Conservation (phyloP, 768 basidiomycete species). For the Lentinula lateritia region DNA sequence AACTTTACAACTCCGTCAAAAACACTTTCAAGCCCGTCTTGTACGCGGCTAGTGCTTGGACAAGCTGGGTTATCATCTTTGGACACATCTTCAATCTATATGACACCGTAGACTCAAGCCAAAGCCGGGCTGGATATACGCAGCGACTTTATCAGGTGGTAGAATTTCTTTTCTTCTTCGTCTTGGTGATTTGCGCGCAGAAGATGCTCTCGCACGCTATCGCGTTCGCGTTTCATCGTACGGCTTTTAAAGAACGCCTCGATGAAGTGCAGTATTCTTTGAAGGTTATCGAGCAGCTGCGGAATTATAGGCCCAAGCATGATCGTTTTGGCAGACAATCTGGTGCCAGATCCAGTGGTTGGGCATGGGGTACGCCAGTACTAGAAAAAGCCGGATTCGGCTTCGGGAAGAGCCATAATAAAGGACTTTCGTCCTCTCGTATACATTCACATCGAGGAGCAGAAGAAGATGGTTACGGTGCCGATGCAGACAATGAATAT, state of each 20-base stretch:
- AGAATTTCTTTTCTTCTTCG: conserved; percentile 73
- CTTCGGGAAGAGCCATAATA: conserved; percentile 18
- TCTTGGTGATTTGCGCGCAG: conserved; percentile 56
- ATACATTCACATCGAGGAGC: not conserved
- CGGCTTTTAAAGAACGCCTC: conserved; percentile 70
- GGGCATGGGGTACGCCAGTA: conserved; percentile 28
- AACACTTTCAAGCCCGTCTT: conserved; percentile 65
- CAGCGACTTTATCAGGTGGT: conserved; percentile 56
- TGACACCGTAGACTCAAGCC: conserved; percentile 25
- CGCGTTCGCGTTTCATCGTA: conserved; percentile 73
- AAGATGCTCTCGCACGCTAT: conserved; percentile 68
- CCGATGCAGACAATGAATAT: conserved; percentile 25
- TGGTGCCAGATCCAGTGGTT: not conserved
- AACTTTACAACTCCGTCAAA: conserved; percentile 67
- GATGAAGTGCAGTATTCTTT: conserved; percentile 50
- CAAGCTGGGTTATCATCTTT: conserved; percentile 75
- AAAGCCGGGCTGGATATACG: conserved; percentile 59
- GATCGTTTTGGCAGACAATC: conserved; percentile 15
- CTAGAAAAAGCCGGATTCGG: conserved; percentile 44
- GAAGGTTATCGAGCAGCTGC: conserved; percentile 59
- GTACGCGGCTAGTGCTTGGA: conserved; percentile 67
- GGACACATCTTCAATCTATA: conserved; percentile 57
- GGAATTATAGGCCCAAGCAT: conserved; percentile 53
- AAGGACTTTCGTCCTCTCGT: conserved; percentile 1
- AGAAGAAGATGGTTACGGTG: conserved; percentile 12